These are phyloP conservation scores for Poterioochromonas sp. DNA, from an alignment of 352 stramenopile species.

Conservation along the genomic window DNA sequence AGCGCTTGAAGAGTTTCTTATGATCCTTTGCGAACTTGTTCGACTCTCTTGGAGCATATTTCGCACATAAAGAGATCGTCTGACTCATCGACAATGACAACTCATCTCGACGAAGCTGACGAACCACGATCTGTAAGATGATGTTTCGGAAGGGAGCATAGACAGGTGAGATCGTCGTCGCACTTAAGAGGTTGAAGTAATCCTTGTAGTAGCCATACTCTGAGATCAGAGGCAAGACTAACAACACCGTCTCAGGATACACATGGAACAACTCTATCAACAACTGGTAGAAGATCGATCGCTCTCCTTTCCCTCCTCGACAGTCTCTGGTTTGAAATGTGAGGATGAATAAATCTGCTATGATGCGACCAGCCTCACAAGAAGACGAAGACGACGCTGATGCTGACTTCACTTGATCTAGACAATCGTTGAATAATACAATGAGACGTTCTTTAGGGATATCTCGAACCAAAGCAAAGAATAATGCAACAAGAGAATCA, in stretches of 20 bases:
- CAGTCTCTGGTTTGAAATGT: constrained; percentile 45
- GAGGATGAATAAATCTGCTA: constrained; percentile 41
- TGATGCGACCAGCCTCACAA: background rate
- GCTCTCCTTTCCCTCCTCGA: constrained; percentile 49
- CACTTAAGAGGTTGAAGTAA: background rate
- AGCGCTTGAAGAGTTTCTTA: background rate
- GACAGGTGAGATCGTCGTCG: background rate
- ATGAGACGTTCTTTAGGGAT: constrained; percentile 17
- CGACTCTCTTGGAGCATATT: background rate
- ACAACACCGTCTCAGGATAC: constrained; percentile 35
- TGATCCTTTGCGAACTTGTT: background rate
- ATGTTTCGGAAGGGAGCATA: background rate
- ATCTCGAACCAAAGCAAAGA: constrained; percentile 33
- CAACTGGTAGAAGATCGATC: constrained; percentile 39
- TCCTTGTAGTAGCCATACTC: constrained; percentile 50
- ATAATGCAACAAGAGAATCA: constrained; percentile 34
- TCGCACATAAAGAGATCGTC: background rate
- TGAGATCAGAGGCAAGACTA: constrained; percentile 40
- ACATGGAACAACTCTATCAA: constrained; percentile 31
- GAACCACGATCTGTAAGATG: background rate
- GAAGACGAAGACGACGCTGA: background rate
- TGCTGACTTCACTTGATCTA: background rate
- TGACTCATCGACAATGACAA: too few relatives aligned
- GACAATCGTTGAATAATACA: constrained; percentile 7
- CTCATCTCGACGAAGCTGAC: background rate